Base-by-base conservation (phyloP, 192 early-diverging fungal species). In the Diversispora eburnea region DNA sequence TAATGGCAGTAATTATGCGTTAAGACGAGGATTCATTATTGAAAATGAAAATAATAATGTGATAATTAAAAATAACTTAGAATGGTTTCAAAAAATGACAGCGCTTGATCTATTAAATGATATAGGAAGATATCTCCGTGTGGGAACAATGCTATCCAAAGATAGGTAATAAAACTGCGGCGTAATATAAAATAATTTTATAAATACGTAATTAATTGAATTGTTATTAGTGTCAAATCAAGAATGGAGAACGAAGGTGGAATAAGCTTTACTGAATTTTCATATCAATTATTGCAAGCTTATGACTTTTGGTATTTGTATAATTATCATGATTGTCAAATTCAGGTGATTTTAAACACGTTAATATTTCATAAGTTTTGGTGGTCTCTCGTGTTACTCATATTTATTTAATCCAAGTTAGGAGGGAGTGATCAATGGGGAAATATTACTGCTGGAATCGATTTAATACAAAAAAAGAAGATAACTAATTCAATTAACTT, bases 361-460 rank as follows among this genome's bases (percentile, higher is more conserved):
- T 20, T n/a, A 17, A 43, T n/a, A 8, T 22, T 57, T 67, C 19
- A 69, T 75, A 60, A 39, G 42, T 43, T 13, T 13, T 62, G 25
- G 4, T 51, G 46, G 59, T 17, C 74, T 58, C 42, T 45, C 0
- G 8, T 54, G 33, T 12, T 52, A 19, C 12, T 46, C 56, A 25
- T 61, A 52, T 56, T 64, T 8, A 17, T 41, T 9, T 60, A 58
- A 20, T 71, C 19, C 71, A 63, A 93, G 89, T 70, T 98, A 25
- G 96, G 96, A 47, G 96, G 96, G 45, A 94, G 92, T 76, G 95
- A 98, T 75, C 96, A 98, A 74, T 98, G 96, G 96, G 96, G 96
- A 20, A 98, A 98, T 75, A 98, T 98, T 68, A 88, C 88, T 0
- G 91, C 95, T 3, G 96, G 96, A 33, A 92, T 94, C 49, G 95